Base-by-base conservation (phyloP, 2,329 filamentous ascomycete genomes). In the Calonectria naviculata region DNA sequence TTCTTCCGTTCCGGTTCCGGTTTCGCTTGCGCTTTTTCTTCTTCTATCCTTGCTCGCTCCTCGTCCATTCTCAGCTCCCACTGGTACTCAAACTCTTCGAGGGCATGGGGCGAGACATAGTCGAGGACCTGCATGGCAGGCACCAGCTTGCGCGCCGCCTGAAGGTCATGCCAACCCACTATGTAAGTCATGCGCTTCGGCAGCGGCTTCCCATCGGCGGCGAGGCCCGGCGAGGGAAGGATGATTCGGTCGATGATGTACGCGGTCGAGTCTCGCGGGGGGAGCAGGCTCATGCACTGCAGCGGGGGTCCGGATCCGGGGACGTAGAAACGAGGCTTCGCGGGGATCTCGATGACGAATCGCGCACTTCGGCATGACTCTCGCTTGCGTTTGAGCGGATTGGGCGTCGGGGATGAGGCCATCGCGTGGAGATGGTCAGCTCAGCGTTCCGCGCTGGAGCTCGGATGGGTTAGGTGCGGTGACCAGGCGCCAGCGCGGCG, bases 1-100 rank as follows among this genome's bases (percentile, higher is more conserved):
- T 73, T 78, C 21, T 64, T 68, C 41, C 60, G 21, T 10, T 66
- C 61, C 21, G 46, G 21, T 10, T 66, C 61, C 21, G 46, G 21
- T 17, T 66, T 42, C 21, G 61, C 60, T 4, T 72, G 65, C 52
- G 77, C 69, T 52, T 77, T 77, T 19, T 81, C 78, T 38, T 78
- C 65, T 28, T 75, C 78, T 24, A 78, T 67, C 26, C 77, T 76
- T 10, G 74, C 71, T 34, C 82, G 81, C 44, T 85, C 82, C 54
- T 82, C 78, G n/a, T 87, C 85, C 24, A 84, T 79, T 67, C 85
- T 82, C 26, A 86, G 81, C 61, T 85, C 84, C 17, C 84, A 80
- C 2, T 82, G 78, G 65, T 84, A 86, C 72, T 91, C 90, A 83
- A 87, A 93, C 0, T 89, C 84, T 77, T 93, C 91, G 4, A 91